Percentiles rank a stretch among this genome's conserved stretches.
These are phyloP conservation scores for Hygrocybe punicea DNA, from an alignment of 768 basidiomycete species.

Conservation along the genomic window DNA sequence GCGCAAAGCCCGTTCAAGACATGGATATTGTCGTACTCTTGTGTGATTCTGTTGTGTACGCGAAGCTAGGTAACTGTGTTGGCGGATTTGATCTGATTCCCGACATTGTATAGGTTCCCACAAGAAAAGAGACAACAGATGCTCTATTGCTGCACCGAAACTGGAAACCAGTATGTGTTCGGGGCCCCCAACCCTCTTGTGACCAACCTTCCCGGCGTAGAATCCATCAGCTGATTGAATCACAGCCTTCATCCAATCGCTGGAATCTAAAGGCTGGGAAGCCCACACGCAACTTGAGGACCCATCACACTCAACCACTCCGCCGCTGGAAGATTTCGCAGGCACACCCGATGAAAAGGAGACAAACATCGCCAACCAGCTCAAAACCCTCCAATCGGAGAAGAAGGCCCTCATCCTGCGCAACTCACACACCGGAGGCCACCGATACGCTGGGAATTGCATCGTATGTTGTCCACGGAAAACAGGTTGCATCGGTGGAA, in stretches of 20 bases:
- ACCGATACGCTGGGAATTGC: conserved; percentile 88
- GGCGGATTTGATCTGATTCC: neutral
- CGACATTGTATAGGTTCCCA: conserved; percentile 68
- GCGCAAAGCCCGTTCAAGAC: conserved; percentile 54
- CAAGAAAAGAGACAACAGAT: conserved; percentile 88
- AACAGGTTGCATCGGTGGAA: conserved; percentile 1
- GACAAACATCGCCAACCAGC: conserved; percentile 48
- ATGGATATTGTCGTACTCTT: conserved; percentile 85
- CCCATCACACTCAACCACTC: conserved; percentile 42
- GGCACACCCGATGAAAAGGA: conserved; percentile 54
- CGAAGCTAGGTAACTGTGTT: neutral
- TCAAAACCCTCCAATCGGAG: conserved; percentile 50
- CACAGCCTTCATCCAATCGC: conserved; percentile 58
- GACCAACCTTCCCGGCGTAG: too few relatives aligned
- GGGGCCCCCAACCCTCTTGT: too few relatives aligned
- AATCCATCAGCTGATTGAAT: conserved; percentile 12
- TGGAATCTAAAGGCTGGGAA: conserved; percentile 69
- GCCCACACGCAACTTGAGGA: conserved; percentile 73
- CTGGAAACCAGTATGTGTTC: conserved; percentile 66
- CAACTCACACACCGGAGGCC: conserved; percentile 90
- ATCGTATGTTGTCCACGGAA: too few relatives aligned
- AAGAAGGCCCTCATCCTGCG: conserved; percentile 79
- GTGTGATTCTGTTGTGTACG: conserved; percentile 79
- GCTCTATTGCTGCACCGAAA: conserved; percentile 80
- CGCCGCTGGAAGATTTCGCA: conserved; percentile 59